Evolutionary conservation across 768 basidiomycete species (phyloP), one percentile per base, ranked within the genome.

Genomic region (Mycena rosella): DNA sequence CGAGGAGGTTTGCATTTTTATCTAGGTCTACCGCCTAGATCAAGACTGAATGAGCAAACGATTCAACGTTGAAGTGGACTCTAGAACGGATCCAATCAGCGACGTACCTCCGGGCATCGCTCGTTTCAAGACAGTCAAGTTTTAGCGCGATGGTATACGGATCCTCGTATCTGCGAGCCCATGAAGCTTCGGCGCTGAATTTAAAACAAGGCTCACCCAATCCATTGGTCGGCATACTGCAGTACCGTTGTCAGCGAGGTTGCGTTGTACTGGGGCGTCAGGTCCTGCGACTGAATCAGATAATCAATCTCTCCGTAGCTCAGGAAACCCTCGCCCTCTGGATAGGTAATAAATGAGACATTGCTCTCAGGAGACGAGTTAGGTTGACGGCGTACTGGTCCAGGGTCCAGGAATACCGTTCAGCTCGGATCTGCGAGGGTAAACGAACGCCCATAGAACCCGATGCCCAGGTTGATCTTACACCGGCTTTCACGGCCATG

Each of bases 11-110:
- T 14, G 44, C 56, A 32, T 56, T 56, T 38, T 56, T 54, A 55
- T 64, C 62, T 22, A 64, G 52, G 44, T 64, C 62, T 11, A 64
- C 62, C 8, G 62, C 62, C 62, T 53, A 64, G 30, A 64, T 64
- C 54, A 55, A 45, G 27, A 64, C 52, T 32, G 18, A 30, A 56
- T 17, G 55, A 13, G 18, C 20, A n/a, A n/a, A n/a, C n/a, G n/a
- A n/a, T n/a, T n/a, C n/a, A 22, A 18, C 18, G 9, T 40, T 56
- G 18, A 10, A 11, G 24, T 44, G 24, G 24, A 26, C 17, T 42
- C 20, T 14, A 40, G 22, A 40, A 40, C 22, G 54, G 9, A 55
- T 55, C 14, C 27, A 4, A 40, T 17, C 6, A 38, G 15, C 15
- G 17, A 17, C 54, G 10, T 42, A 55, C 54, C 54, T 42, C 62